phyloP scores from a whole-genome alignment of 192 early-diverging fungal genomes.

The Geranomyces michiganensis region DNA sequence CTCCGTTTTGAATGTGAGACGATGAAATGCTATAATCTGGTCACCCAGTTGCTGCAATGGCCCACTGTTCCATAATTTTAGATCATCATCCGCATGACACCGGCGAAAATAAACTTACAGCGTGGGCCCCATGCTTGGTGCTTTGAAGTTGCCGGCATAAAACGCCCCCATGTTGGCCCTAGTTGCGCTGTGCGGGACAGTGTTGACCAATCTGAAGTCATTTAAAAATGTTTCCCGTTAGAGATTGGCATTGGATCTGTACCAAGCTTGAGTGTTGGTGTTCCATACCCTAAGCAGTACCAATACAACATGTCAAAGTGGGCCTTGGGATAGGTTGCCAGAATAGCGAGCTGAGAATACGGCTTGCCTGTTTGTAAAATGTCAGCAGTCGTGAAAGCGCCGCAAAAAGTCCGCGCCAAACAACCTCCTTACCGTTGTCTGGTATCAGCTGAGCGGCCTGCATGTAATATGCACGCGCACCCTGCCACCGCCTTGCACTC shows the following conservation, averaged over 20 bases:
- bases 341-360: constrained; percentile 44
- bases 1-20: constrained; percentile 16
- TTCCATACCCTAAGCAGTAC: constrained; percentile 44
- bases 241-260: not conserved
- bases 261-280: not conserved
- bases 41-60: constrained; percentile 5
- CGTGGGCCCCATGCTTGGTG: not conserved
- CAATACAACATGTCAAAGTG: constrained; percentile 47
- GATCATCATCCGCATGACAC: too few species aligned
- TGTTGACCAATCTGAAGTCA: constrained; percentile 40
- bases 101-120: too few species aligned
- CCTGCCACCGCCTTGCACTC: constrained; percentile 7
- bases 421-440: constrained; percentile 3
- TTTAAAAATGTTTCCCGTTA: too few species aligned
- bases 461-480: constrained; percentile 12
- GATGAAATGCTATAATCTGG: constrained; percentile 3
- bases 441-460: constrained; percentile 32
- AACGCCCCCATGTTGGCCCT: constrained; percentile 35
- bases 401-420: not conserved
- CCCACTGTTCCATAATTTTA: not conserved
- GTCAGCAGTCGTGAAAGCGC: not conserved
- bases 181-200: constrained; percentile 32
- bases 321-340: constrained; percentile 31
- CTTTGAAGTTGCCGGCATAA: not conserved
- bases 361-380: constrained; percentile 41